Conservation (phyloP, 768 basidiomycete genomes). For the Kwoniella dendrophila region DNA sequence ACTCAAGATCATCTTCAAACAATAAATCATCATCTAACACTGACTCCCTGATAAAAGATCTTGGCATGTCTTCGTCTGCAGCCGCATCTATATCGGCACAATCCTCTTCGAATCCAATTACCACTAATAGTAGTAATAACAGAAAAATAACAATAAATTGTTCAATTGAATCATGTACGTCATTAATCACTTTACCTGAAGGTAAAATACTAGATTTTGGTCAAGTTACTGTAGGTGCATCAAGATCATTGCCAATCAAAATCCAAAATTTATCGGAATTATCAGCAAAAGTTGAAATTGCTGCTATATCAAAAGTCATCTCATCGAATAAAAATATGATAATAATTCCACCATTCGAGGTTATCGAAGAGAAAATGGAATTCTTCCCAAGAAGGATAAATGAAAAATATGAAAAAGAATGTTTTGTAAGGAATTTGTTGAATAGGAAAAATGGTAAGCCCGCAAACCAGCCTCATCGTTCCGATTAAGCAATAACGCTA, state of each 20-base stretch:
- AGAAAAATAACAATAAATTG: slow-evolving; percentile 43
- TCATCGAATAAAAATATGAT: slow-evolving; percentile 50
- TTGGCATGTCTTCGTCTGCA: slow-evolving; percentile 2
- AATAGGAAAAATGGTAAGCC: slow-evolving; percentile 49
- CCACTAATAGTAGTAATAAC: background rate
- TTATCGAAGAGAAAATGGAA: slow-evolving; percentile 49
- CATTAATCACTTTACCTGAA: slow-evolving; percentile 40
- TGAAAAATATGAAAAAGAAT: slow-evolving; percentile 52
- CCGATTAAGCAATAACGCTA: background rate
- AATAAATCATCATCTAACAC: background rate
- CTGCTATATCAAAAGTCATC: slow-evolving; percentile 52
- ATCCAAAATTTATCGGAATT: slow-evolving; percentile 48
- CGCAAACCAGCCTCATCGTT: too few species aligned
- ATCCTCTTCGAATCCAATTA: slow-evolving; percentile 20
- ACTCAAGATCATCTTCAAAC: slow-evolving; percentile 1
- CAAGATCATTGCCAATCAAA: slow-evolving; percentile 32
- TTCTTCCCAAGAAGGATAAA: slow-evolving; percentile 56
- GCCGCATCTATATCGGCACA: background rate
- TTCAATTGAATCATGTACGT: slow-evolving; percentile 46
- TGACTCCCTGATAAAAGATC: background rate
- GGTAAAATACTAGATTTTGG: slow-evolving; percentile 49
- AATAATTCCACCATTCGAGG: slow-evolving; percentile 46
- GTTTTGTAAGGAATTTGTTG: slow-evolving; percentile 51
- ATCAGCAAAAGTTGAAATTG: slow-evolving; percentile 50
- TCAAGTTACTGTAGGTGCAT: slow-evolving; percentile 49